Evolutionary conservation across 108 stramenopile genomes (phyloP).

Genomic region (Nitzschia palea): DNA sequence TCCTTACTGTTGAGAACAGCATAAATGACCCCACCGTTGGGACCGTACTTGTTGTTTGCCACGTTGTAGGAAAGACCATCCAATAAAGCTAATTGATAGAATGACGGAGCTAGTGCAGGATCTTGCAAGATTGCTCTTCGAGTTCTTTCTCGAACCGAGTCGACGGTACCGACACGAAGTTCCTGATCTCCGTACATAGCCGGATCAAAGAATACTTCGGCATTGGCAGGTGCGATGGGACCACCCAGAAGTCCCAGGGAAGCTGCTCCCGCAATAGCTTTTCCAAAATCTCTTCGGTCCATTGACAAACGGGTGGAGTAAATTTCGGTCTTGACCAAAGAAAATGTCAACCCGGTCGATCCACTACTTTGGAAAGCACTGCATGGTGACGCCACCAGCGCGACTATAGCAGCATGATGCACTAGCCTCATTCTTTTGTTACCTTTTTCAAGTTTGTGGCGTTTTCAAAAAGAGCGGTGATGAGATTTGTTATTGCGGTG

Average conservation of each 20-base stretch:
- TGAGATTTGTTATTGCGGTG: too few relatives aligned
- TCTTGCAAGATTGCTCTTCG: constrained; percentile 79
- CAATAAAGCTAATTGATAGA: constrained; percentile 70
- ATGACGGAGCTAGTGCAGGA: constrained; percentile 66
- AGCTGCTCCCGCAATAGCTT: constrained; percentile 2
- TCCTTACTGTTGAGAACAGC: constrained; percentile 58
- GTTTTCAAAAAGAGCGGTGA: too few relatives aligned
- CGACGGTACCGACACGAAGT: constrained; percentile 78
- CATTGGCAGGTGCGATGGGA: constrained; percentile 45
- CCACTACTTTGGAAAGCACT: too few relatives aligned
- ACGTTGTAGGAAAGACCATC: constrained; percentile 73
- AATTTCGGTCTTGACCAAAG: too few relatives aligned
- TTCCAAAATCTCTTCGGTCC: constrained; percentile 27
- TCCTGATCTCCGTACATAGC: constrained; percentile 93
- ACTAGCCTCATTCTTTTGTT: too few relatives aligned
- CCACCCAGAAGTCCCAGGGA: constrained; percentile 15
- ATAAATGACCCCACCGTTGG: constrained; percentile 71
- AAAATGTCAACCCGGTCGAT: too few relatives aligned
- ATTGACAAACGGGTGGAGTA: constrained; percentile 4
- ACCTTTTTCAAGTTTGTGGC: too few relatives aligned
- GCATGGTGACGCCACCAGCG: too few relatives aligned
- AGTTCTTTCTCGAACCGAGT: constrained; percentile 68
- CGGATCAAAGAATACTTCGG: constrained; percentile 84
- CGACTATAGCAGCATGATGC: too few relatives aligned
- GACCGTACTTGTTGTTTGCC: constrained; percentile 62